Base-by-base conservation (phyloP, 2,329 filamentous ascomycete species). In the Talaromyces sp. region DNA sequence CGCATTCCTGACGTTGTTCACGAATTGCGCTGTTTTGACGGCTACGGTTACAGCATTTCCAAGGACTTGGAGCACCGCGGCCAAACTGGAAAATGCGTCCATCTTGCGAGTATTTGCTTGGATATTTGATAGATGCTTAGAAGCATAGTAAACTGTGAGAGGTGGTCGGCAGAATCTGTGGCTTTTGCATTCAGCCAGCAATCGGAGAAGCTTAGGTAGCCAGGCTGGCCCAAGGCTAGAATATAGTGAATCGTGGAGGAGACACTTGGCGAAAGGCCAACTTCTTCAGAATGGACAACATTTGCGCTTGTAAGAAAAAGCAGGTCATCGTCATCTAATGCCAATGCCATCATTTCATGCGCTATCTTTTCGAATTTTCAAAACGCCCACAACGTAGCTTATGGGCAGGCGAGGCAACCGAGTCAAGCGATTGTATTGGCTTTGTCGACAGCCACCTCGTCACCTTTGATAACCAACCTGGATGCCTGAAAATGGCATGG, bases 11-110 rank as follows among this genome's bases (percentile, higher is more conserved):
- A 64, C 31, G 11, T 40, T 34, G 40, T 53, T 60, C 13, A 64
- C 27, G 22, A 59, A 59, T 38, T 13, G 15, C 10, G 54, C 54
- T 6, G 38, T 27, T 29, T n/a, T 8, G n/a, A 31, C 19, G 40
- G 62, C 62, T 10, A 54, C 29, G 10, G 4, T 59, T n/a, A 11
- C 27, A 8, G 62, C 54, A 22, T 64, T 59, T 17, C 54, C 43
- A 10, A 64, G 27, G 8, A 64, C 2, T 25, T 64, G 53, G 8
- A 64, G 6, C 15, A 64, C 27, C 22, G 62, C n/a, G 3, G 62
- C 62, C 22, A 40, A 1, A 36, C 38, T n/a, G 4, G 53, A 49
- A 2, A 64, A 5, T 8, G 13, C 25, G 3, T 64, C 62, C 62
- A 64, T 64, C 17, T 51, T n/a, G 38, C 38, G 38, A 43, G 6